Evolutionary conservation across 1,284 basidiomycete species (phyloP).

Genomic region (Phellopilus nigrolimitatus): DNA sequence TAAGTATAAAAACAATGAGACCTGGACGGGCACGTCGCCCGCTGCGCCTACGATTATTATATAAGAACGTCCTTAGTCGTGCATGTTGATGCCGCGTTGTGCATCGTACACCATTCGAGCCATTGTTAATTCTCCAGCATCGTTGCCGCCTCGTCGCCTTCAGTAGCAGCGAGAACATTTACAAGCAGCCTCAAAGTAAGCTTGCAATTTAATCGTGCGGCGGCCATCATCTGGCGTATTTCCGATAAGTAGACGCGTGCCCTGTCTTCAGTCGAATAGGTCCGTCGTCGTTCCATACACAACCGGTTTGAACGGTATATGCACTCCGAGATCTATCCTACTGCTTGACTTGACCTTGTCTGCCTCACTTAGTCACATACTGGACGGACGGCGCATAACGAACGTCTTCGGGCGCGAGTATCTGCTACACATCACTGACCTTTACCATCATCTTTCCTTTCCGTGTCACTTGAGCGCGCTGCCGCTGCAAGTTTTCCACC

Average conservation of each 20-base stretch:
- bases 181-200: background rate
- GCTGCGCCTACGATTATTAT: too few relatives aligned
- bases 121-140: background rate
- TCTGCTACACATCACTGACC: background rate
- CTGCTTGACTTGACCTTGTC: background rate
- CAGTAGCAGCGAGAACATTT: background rate
- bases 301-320: background rate
- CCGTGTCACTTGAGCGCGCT: background rate
- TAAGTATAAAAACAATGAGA: too few relatives aligned
- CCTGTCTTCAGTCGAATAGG: too few relatives aligned
- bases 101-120: too few relatives aligned
- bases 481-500: constrained; percentile 11
- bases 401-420: background rate
- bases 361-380: background rate
- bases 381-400: background rate
- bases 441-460: background rate
- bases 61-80: too few relatives aligned
- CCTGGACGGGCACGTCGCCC: too few relatives aligned
- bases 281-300: too few relatives aligned
- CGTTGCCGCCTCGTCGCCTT: background rate
- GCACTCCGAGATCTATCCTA: background rate
- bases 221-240: too few relatives aligned
- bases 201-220: too few relatives aligned
- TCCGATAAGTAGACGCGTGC: too few relatives aligned
- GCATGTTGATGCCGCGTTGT: too few relatives aligned